A percentile compares a stretch with the other conserved stretches of the same genome.
Evolutionary conservation across 441 rosid genomes (phyloP).

Genomic region (Manihot esculenta): DNA sequence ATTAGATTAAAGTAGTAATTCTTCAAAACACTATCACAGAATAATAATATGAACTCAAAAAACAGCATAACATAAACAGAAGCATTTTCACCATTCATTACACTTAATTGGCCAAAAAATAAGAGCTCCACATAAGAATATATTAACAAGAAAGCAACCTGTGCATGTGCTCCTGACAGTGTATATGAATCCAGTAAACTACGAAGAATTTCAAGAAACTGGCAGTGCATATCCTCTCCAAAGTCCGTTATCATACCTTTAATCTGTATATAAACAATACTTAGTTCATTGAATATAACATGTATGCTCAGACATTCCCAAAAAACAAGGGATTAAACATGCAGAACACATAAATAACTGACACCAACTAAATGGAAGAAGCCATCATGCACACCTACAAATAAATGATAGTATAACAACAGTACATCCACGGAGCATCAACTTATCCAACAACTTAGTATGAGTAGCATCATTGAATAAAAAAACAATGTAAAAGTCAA

Average conservation of each 20-base stretch:
- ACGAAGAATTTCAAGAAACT: constrained; percentile 96
- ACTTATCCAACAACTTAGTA: background rate
- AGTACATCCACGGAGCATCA: background rate
- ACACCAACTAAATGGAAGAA: no score
- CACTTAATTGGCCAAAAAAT: constrained; percentile 14
- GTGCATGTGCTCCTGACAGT: constrained; percentile 80
- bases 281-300: constrained; percentile 6
- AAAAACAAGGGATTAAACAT: background rate
- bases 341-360: background rate
- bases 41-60: background rate
- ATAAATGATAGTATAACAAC: background rate
- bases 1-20: no score
- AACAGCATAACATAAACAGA: background rate
- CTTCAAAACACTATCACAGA: no score
- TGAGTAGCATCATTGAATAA: no score
- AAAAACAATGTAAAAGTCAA: no score
- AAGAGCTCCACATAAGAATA: constrained; percentile 18
- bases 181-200: constrained; percentile 90
- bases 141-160: constrained; percentile 47
- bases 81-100: constrained; percentile 10
- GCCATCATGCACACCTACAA: background rate
- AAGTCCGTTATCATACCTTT: constrained; percentile 97
- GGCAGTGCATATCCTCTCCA: constrained; percentile 97
- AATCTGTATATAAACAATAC: constrained; percentile 47
- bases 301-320: background rate